Percentiles rank a stretch among this genome's conserved stretches.
Evolutionary conservation across 805 yeast species (phyloP).

Genomic region (Middelhovenomyces tepae): DNA sequence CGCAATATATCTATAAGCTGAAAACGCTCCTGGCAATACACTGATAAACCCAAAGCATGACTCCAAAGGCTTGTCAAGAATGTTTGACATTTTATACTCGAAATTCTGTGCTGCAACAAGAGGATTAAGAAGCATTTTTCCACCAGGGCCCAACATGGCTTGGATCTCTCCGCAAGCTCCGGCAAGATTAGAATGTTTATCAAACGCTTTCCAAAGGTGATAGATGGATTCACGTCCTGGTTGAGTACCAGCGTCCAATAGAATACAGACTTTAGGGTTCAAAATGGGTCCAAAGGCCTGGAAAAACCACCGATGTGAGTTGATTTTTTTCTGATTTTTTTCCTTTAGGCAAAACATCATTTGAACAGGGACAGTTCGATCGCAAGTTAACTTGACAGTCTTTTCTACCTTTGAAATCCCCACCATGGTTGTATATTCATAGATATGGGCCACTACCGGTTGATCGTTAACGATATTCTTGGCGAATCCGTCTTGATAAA

Average conservation of each 20-base stretch:
- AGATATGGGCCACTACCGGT: conserved; percentile 76
- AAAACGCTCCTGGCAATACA: conserved; percentile 93
- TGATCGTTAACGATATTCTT: conserved; percentile 79
- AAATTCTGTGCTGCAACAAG: conserved; percentile 94
- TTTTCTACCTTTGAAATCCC: conserved; percentile 57
- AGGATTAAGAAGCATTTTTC: conserved; percentile 60
- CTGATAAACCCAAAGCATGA: conserved; percentile 90
- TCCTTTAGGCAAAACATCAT: conserved; percentile 85
- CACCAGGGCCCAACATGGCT: conserved; percentile 65
- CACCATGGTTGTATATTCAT: conserved; percentile 88
- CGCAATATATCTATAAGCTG: conserved; percentile 85
- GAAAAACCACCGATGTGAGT: conserved; percentile 95
- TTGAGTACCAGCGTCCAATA: conserved; percentile 91
- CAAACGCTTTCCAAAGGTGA: conserved; percentile 83
- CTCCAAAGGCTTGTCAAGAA: conserved; percentile 92
- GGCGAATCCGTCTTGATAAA: conserved; percentile 93
- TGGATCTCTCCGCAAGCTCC: conserved; percentile 98
- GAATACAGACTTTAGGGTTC: conserved; percentile 72
- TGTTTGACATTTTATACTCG: conserved; percentile 92
- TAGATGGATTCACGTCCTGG: conserved; percentile 80
- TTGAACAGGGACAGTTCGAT: conserved; percentile 70
- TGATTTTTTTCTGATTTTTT: conserved; percentile 79
- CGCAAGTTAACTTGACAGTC: conserved; percentile 58
- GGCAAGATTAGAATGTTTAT: conserved; percentile 67
- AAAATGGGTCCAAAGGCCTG: conserved; percentile 82